Base-by-base conservation (phyloP, 441 rosid species). In the Erodium texanum region DNA sequence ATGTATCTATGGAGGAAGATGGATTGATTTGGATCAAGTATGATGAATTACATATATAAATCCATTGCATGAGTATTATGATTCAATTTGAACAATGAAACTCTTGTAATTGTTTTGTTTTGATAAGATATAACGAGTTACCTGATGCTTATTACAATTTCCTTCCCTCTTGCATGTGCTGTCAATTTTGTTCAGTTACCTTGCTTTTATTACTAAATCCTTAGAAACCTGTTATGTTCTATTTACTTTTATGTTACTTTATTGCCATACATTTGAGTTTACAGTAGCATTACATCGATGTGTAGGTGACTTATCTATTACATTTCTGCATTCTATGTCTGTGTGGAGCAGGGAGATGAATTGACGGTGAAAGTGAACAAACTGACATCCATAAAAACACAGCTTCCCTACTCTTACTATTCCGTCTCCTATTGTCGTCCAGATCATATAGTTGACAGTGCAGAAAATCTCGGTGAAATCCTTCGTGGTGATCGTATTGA, bases 381-480 rank as follows among this genome's bases (percentile, higher is more conserved):
- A 70, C 70, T 93, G 83, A 87, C 93, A 27, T 90, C 98, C 8
- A 93, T 87, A 16, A 93, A 89, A 80, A 93, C 97, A 48, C 97
- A 90, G 66, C 96, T 93, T 85, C 98, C 98, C 4, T 93, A 88
- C 65, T 84, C 92, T 1, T 89, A 82, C 68, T 92, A 92, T 73
- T 87, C 92, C 70, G 85, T 93, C 15, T 87, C 86, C 14, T 86
- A 85, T 58, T 90, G 95, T 72, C 84, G 48, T 43, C 97, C 96
- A n/a, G 68, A 75, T 0, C 41, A 48, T 2, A 86, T 93, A 32
- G 81, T 90, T 75, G 96, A 93, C 74, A 93, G 86, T 68, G 89
- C 91, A 6, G 98, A 93, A 80, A 93, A 93, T 83, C 96, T 90
- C 3, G 97, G 98, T 34, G 98, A 90, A 82, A 96, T 93, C 74